Base-by-base conservation (phyloP, 768 basidiomycete genomes). In the Kwoniella bestiolae region DNA sequence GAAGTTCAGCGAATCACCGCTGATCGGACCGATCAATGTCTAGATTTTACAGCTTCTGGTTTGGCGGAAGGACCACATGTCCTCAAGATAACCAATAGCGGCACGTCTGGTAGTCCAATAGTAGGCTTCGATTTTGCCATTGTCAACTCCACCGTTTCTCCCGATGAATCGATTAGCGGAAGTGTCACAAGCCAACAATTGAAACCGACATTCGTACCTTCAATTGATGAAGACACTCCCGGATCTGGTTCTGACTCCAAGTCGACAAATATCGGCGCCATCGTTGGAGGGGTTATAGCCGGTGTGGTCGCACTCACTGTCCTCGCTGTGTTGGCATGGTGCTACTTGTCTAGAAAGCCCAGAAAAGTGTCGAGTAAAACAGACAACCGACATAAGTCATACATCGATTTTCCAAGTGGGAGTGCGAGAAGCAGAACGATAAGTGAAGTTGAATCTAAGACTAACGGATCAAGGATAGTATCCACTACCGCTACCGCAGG, bases 201-300 rank as follows among this genome's bases (percentile, higher is more conserved):
- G 9, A 18, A 14, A 8, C 50, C 38, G 0, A 23, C 61, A 4
- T 35, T 25, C 21, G 29, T 23, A 3, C 32, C 25, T 9, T 47
- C 9, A 12, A 41, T 41, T 11, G n/a, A 25, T 14, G 44, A 1
- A n/a, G n/a, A n/a, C n/a, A n/a, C n/a, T n/a, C n/a, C n/a, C 1
- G 26, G 23, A 12, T 11, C 31, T 21, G 34, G 34, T 31, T 52
- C 50, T 12, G 23, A 21, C n/a, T 55, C 52, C 29, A 55, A 55
- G 6, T 50, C 58, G 6, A 62, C 21, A 21, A 52, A 56, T 46
- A 29, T 56, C 1, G 70, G 67, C 21, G 70, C 76, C 2, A 78
- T 80, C 46, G 72, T 60, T 18, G 72, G 72, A 26, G 75, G 75
- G 26, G 75, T 73, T 5, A 66, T 63, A 11, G 74, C 69, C 14